Evolutionary conservation across 1,284 basidiomycete species (phyloP), one percentile per base, ranked within the genome.

Genomic region (Sanghuangporus sanghuang): DNA sequence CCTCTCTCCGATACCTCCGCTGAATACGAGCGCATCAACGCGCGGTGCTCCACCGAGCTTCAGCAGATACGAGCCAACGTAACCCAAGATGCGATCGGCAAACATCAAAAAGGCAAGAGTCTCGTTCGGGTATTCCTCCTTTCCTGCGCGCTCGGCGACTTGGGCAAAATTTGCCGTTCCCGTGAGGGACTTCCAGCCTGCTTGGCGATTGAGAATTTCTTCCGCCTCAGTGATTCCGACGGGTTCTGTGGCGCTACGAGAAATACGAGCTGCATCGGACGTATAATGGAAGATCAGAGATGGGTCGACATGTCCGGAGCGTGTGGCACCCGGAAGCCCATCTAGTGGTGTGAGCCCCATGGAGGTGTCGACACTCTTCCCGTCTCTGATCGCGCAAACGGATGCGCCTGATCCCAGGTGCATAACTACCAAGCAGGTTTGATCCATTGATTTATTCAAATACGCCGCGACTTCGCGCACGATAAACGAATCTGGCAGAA

Each of bases 321-420:
- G 86, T 1, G 93, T 95, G 2, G 91, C 92, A n/a, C 94, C 93
- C 1, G 93, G 91, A 0, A 96, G 78, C 2, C 93, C 91, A 62
- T 84, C 84, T 23, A 91, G 74, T 8, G 90, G 90, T 2, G 91
- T 92, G 46, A 93, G 80, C 2, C 90, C 90, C 90, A 93, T 93
- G 39, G 85, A 85, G 0, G 92, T 95, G 73, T 96, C 92, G 65
- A 88, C 79, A 21, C 88, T 90, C 66, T 83, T 76, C 21, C 93
- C 93, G 46, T 79, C 72, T 57, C 81, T 80, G 72, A 96, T 89
- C 23, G 84, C 83, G 71, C 89, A 92, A 9, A 80, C 84, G n/a
- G 87, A 92, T 1, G 92, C 93, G 16, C 93, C 93, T 12, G 90
- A 92, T 1, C 93, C 93, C 59, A 95, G 84, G 73, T 95, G 93